Conservation (phyloP, 768 basidiomycete genomes). For the Neoboletus subvelutipes region DNA sequence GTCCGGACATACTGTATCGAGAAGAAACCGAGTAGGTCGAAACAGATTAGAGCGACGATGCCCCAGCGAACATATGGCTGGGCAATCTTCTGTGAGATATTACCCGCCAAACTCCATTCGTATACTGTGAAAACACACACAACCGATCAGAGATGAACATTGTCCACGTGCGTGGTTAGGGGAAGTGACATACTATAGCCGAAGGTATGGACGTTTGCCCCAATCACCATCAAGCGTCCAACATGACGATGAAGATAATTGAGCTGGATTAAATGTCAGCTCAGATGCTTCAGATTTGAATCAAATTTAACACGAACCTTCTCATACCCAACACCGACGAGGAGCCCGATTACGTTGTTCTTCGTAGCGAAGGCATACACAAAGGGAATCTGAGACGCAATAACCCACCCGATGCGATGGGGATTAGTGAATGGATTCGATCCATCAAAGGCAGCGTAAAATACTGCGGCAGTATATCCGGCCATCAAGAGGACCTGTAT, state of each 20-base stretch:
- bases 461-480: slow-evolving; percentile 44
- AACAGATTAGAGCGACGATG: slow-evolving; percentile 46
- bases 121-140: slow-evolving; percentile 45
- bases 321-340: slow-evolving; percentile 66
- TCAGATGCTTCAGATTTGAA: not conserved
- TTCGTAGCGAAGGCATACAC: slow-evolving; percentile 65
- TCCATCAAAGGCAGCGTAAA: slow-evolving; percentile 50
- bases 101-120: slow-evolving; percentile 46
- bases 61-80: slow-evolving; percentile 47
- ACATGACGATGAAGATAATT: slow-evolving; percentile 75
- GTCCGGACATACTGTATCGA: slow-evolving; percentile 57
- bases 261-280: slow-evolving; percentile 41
- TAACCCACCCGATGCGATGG: slow-evolving; percentile 51
- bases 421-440: slow-evolving; percentile 52
- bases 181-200: slow-evolving; percentile 47
- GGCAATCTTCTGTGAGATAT: slow-evolving; percentile 36
- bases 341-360: slow-evolving; percentile 58
- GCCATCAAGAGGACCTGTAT: slow-evolving; percentile 46
- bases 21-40: slow-evolving; percentile 62
- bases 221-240: slow-evolving; percentile 57
- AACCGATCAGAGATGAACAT: not conserved
- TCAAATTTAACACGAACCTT: slow-evolving; percentile 41
- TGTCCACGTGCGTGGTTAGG: not conserved
- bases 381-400: slow-evolving; percentile 63
- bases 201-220: slow-evolving; percentile 56